These are phyloP conservation scores for Dictyophora rubrovolvata DNA, from an alignment of 768 basidiomycete genomes.

Conservation along the genomic window DNA sequence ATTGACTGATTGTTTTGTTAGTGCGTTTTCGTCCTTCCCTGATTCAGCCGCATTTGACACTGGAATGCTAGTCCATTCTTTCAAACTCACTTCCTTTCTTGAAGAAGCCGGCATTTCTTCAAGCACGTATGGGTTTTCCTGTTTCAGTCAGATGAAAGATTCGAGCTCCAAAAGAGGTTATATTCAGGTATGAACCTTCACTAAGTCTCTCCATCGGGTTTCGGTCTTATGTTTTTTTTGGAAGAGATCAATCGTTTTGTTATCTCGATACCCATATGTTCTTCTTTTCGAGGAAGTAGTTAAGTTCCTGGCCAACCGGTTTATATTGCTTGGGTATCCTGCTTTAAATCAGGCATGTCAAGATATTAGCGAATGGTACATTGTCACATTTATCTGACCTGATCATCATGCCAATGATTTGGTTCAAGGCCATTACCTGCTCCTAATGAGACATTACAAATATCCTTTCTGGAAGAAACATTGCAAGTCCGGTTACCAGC, in stretches of 20 bases:
- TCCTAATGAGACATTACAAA: slow-evolving; percentile 56
- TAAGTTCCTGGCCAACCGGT: slow-evolving; percentile 64
- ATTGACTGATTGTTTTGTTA: slow-evolving; percentile 21
- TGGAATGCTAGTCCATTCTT: slow-evolving; percentile 76
- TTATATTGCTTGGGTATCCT: slow-evolving; percentile 58
- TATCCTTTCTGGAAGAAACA: slow-evolving; percentile 77
- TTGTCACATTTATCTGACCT: slow-evolving; percentile 13
- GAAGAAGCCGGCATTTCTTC: slow-evolving; percentile 37
- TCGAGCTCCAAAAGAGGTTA: slow-evolving; percentile 64
- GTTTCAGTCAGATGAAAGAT: slow-evolving; percentile 67
- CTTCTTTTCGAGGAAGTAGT: slow-evolving; percentile 66
- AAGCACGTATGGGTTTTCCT: slow-evolving; percentile 58
- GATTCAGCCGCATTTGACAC: slow-evolving; percentile 81
- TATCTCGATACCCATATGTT: slow-evolving; percentile 73
- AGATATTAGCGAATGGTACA: slow-evolving; percentile 77
- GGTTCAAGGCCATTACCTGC: slow-evolving; percentile 62
- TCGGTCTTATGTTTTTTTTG: slow-evolving; percentile 13
- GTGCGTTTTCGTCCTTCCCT: slow-evolving; percentile 88
- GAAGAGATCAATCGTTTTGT: slow-evolving; percentile 71
- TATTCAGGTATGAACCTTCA: slow-evolving; percentile 44
- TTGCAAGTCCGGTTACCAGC: slow-evolving; percentile 65
- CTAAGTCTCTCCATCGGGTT: neutral
- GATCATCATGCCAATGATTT: neutral
- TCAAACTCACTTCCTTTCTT: slow-evolving; percentile 25
- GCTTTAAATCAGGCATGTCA: slow-evolving; percentile 84